A percentile compares a stretch with the other conserved stretches of the same genome.
phyloP scores from a whole-genome alignment of 1,139 yeast species.

The Candida sp. region DNA sequence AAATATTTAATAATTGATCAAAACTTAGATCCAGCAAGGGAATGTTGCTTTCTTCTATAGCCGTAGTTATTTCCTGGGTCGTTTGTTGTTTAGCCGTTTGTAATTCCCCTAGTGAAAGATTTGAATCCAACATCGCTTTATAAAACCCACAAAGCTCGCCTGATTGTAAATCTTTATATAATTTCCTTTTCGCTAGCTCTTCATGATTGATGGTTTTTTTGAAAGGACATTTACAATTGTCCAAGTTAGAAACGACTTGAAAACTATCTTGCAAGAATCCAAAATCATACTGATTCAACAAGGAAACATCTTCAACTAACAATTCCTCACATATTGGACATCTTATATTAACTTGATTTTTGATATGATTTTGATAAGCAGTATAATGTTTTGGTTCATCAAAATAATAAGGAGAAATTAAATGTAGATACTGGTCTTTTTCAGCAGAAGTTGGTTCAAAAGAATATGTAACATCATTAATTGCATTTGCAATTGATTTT shows the following conservation, averaged over 20 bases:
- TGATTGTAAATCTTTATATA: slow-evolving; percentile 12
- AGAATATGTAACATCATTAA: slow-evolving; percentile 14
- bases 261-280: slow-evolving; percentile 14
- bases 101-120: background rate
- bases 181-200: slow-evolving; percentile 14
- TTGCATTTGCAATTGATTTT: slow-evolving; percentile 13
- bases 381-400: background rate
- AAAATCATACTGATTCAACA: slow-evolving; percentile 8
- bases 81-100: background rate
- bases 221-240: slow-evolving; percentile 5
- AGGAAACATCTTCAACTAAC: slow-evolving; percentile 7
- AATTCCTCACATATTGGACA: slow-evolving; percentile 4
- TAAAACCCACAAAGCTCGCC: slow-evolving; percentile 1
- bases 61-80: background rate
- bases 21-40: background rate
- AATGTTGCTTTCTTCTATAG: background rate
- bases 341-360: background rate
- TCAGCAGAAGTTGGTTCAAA: slow-evolving; percentile 11
- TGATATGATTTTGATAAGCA: background rate
- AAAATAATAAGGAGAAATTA: background rate
- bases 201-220: slow-evolving; percentile 11
- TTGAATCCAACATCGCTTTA: background rate
- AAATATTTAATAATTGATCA: background rate
- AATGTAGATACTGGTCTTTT: background rate
- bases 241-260: background rate